Evolutionary conservation across 495 filamentous ascomycete genomes (phyloP).

Genomic region (Podospora conica): DNA sequence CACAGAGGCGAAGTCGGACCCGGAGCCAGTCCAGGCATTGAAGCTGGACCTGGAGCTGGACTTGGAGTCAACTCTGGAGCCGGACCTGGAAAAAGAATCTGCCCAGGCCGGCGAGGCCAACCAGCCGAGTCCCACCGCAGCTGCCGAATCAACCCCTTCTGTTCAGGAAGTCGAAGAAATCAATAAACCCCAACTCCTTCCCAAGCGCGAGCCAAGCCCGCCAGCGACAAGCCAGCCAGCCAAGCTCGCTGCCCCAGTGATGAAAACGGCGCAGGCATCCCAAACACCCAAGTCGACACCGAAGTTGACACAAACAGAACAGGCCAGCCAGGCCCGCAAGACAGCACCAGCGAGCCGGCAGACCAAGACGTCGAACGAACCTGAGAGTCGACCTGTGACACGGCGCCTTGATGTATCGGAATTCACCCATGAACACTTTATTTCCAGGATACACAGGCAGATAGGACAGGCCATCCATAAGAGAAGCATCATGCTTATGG

Average conservation of each 20-base stretch:
- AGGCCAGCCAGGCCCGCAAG: background rate
- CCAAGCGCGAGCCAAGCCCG: background rate
- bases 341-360: background rate
- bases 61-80: too few relatives aligned
- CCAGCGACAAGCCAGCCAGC: background rate
- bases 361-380: background rate
- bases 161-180: background rate
- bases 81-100: background rate
- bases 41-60: background rate
- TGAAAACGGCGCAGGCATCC: background rate
- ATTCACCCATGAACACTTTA: background rate
- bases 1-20: background rate
- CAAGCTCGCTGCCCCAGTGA: background rate
- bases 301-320: background rate
- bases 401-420: background rate
- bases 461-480: slow-evolving; percentile 16
- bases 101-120: background rate
- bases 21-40: background rate
- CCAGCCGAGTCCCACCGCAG: background rate
- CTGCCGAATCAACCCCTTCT: background rate
- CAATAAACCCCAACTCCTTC: background rate
- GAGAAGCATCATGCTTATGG: slow-evolving; percentile 16
- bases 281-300: background rate
- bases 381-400: background rate
- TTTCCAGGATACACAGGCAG: slow-evolving; percentile 7